Evolutionary conservation across 192 early-diverging fungal genomes (phyloP).

Genomic region (Backusella liffmaniae): DNA sequence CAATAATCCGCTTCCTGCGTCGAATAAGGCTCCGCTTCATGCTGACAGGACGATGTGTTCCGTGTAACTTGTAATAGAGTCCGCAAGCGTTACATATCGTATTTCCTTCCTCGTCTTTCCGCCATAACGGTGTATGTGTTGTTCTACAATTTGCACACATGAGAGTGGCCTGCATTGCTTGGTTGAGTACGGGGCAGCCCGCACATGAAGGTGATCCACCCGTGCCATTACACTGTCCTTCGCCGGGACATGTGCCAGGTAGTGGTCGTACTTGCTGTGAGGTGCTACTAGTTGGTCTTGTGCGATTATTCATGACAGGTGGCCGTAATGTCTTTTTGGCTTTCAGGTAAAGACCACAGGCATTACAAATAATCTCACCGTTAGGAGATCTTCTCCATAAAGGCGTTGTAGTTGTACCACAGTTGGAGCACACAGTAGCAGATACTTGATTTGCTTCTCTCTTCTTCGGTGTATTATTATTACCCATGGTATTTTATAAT

Average conservation of each 20-base stretch:
- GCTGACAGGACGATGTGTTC: slow-evolving; percentile 73
- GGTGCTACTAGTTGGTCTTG: neutral
- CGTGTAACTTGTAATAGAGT: slow-evolving; percentile 86
- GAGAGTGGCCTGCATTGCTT: slow-evolving; percentile 52
- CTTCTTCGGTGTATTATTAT: neutral
- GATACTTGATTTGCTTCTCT: slow-evolving; percentile 31
- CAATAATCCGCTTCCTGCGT: slow-evolving; percentile 63
- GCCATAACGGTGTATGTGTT: slow-evolving; percentile 78
- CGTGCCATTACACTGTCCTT: slow-evolving; percentile 74
- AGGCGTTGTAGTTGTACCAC: slow-evolving; percentile 85
- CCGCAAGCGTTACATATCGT: slow-evolving; percentile 89
- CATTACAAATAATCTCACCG: slow-evolving; percentile 95
- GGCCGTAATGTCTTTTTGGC: slow-evolving; percentile 51
- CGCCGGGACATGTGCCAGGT: slow-evolving; percentile 68
- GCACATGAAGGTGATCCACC: slow-evolving; percentile 71
- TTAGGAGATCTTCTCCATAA: slow-evolving; percentile 87
- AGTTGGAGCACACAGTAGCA: slow-evolving; percentile 78
- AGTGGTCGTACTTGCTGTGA: slow-evolving; percentile 36
- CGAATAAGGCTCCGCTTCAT: slow-evolving; percentile 79
- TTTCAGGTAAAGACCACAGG: slow-evolving; percentile 73
- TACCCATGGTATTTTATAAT: neutral
- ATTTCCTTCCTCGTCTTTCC: slow-evolving; percentile 68
- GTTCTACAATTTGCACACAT: slow-evolving; percentile 78
- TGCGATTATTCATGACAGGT: slow-evolving; percentile 41
- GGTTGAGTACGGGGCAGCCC: slow-evolving; percentile 76